These are phyloP conservation scores for Plasmodium ovale DNA, from an alignment of 169 alveolate genomes.

Conservation along the genomic window DNA sequence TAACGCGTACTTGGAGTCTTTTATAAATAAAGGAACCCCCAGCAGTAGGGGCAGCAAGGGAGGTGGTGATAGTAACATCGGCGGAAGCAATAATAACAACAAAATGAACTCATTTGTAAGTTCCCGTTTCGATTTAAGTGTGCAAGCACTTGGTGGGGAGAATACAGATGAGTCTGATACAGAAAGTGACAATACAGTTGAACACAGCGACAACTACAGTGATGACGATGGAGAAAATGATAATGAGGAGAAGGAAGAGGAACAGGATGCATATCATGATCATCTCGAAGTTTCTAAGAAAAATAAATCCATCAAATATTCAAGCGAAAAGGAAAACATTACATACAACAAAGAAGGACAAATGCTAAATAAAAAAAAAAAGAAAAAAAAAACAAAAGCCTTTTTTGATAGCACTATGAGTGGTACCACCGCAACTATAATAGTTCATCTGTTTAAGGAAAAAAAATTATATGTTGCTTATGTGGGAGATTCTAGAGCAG, in stretches of 20 bases:
- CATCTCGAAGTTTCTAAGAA: not conserved
- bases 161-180: slow-evolving; percentile 1
- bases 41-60: not conserved
- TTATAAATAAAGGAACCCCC: not conserved
- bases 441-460: slow-evolving; percentile 77
- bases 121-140: slow-evolving; percentile 1
- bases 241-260: not conserved
- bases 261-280: not conserved
- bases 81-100: not conserved
- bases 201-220: not conserved
- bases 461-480: slow-evolving; percentile 85
- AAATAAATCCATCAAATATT: slow-evolving; percentile 3
- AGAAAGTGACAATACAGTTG: slow-evolving; percentile 10
- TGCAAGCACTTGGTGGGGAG: not conserved
- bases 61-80: not conserved
- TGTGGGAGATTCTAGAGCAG: slow-evolving; percentile 91
- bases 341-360: slow-evolving; percentile 34
- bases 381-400: slow-evolving; percentile 38
- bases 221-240: slow-evolving; percentile 10
- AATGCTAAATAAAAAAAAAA: slow-evolving; percentile 19
- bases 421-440: slow-evolving; percentile 86
- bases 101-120: not conserved
- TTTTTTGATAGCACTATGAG: slow-evolving; percentile 85
- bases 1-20: slow-evolving; percentile 29
- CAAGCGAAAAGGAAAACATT: slow-evolving; percentile 14